A percentile compares a stretch with the other conserved stretches of the same genome.
phyloP scores from a whole-genome alignment of 225 moss, liverwort and hornwort genomes.

The Pleurozium schreberi region DNA sequence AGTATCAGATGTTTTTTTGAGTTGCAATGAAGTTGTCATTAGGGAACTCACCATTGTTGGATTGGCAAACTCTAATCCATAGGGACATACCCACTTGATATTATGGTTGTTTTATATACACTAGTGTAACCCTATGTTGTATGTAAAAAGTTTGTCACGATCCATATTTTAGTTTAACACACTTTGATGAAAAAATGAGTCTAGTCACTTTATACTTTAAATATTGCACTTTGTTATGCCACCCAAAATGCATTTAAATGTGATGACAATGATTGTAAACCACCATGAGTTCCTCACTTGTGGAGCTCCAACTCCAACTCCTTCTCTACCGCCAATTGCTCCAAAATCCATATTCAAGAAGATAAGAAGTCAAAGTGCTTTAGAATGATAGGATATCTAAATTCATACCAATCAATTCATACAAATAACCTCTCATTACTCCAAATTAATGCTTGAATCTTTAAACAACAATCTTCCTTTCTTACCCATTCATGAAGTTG shows the following conservation, averaged over 20 bases:
- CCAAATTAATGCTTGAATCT: not conserved
- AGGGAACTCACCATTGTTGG: not conserved
- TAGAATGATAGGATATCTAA: not conserved
- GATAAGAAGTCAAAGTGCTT: not conserved
- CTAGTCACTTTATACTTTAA: not conserved
- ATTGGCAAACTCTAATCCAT: not conserved
- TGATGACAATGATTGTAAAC: not conserved
- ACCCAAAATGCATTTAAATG: not conserved
- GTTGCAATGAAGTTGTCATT: rapidly evolving
- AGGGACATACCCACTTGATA: not conserved
- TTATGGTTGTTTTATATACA: not conserved
- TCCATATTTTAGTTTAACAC: no score
- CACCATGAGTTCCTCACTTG: not conserved
- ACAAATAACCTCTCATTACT: not conserved
- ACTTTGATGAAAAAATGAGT: not conserved
- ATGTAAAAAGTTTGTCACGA: no score
- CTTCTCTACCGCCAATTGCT: not conserved
- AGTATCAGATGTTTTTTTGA: not conserved
- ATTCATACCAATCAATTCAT: not conserved
- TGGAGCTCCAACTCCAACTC: rapidly evolving
- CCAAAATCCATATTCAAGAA: not conserved
- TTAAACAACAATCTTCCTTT: not conserved
- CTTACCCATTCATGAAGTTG: not conserved
- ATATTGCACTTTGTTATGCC: not conserved
- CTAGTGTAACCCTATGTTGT: no score